Evolutionary conservation across 495 filamentous ascomycete species (phyloP), one percentile per base, ranked within the genome.

Genomic region (Trichoderma orchidacearum): DNA sequence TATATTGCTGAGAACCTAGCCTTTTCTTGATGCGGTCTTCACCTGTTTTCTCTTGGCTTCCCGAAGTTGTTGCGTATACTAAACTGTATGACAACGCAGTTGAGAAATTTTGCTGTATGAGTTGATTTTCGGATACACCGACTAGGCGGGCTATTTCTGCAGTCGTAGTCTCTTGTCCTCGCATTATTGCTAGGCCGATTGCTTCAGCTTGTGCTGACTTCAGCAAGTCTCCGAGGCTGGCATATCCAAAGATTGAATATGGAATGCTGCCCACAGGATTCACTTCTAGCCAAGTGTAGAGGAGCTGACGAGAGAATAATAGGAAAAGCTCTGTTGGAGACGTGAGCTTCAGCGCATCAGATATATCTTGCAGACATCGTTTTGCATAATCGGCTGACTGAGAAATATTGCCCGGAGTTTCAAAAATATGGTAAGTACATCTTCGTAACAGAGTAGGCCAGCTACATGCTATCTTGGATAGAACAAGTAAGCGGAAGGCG

Each of bases 341-440:
- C 31, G 72, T 63, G 31, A 96, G 78, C 2, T 79, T 73, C 34
- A 95, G 75, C 5, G 77, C 71, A 38, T 66, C 71, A 5, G 90
- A 80, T 25, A 96, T 79, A 45, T 77, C 72, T n/a, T 58, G 60
- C 45, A 95, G 68, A 63, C 87, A 90, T 52, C 75, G 78, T 51
- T 77, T 77, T 1, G 92, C 90, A 70, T 96, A 85, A 32, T 69
- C 70, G 41, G 78, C 68, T 21, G 85, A 84, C 11, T 69, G 64
- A 15, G 79, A 72, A 1, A 92, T 77, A 36, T 78, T 79, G 5
- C 84, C 89, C 1, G 93, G 83, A 0, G 82, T 89, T 67, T 96
- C 93, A 61, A 96, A 93, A 23, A 96, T 89, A 67, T 91, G 85
- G 66, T 96, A 97, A 18, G 95, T 85, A 59, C 86, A 85, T 58